Base-by-base conservation (phyloP, 2,329 filamentous ascomycete species). In the Dryadomyces quercus-mongolicae region DNA sequence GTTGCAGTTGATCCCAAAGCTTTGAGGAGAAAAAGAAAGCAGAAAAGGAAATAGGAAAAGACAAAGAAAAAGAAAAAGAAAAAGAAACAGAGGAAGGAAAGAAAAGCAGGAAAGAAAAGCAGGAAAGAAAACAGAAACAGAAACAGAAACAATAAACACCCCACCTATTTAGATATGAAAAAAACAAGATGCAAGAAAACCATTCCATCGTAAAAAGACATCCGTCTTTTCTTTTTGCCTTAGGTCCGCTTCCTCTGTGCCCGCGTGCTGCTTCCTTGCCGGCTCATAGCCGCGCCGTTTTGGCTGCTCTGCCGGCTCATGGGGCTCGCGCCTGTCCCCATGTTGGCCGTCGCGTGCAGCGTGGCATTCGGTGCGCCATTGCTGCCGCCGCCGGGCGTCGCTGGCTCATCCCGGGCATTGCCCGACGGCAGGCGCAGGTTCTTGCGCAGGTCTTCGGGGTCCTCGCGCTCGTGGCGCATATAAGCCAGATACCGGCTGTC, bases 261-360 rank as follows among this genome's bases (percentile, higher is more conserved):
- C 8, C 66, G 63, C 22, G 65, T 65, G 15, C 62, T 68, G 51
- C 72, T 76, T 34, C 74, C 74, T 61, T 77, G 74, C 21, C 78
- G 70, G 59, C 76, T 81, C 77, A 81, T 81, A 13, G 75, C 69
- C 36, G 74, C 73, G 45, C 77, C 78, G 22, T 76, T 76, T 4
- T 74, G 67, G 53, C 76, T 79, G 65, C 74, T 79, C 63, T 77
- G 75, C 42, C 76, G 73, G 60, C 76, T 80, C 74, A 80, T 80
- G 1, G 77, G 72, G 15, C 69, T 68, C 0, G 70, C 72, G 0
- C 68, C 68, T 25, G 67, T 13, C 5, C 22, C 48, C 4, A 22
- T 47, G 44, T 15, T 31, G 34, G 51, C 34, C 18, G 40, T 25
- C 18, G 47, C 40, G 13, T 40, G 38, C 36, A 53, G n/a, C 2